Evolutionary conservation across 768 basidiomycete genomes (phyloP).

Genomic region (Tulasnella sp.): DNA sequence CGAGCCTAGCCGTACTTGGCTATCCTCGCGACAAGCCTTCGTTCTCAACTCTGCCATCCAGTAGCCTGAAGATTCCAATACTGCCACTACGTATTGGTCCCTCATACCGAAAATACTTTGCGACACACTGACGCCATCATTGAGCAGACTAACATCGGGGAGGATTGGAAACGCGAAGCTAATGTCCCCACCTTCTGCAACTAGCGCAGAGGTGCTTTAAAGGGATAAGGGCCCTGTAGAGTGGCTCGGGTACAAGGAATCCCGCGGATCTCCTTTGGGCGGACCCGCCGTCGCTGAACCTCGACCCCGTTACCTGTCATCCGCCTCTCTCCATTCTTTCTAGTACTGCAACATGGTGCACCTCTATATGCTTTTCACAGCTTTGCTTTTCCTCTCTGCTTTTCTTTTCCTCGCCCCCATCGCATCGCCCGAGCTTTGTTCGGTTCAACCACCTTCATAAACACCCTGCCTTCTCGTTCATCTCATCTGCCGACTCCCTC

Average conservation of each 20-base stretch:
- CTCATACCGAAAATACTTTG: too few species aligned
- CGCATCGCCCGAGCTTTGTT: not conserved
- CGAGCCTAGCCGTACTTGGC: too few species aligned
- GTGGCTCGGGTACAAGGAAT: not conserved
- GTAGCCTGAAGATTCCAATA: too few species aligned
- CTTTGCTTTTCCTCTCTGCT: not conserved
- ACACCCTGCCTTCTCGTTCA: not conserved
- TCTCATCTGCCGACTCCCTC: not conserved
- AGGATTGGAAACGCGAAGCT: not conserved
- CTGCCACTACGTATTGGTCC: too few species aligned
- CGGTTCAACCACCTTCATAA: not conserved
- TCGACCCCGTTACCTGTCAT: not conserved
- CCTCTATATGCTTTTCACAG: not conserved
- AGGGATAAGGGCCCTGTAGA: not conserved
- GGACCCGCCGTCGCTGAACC: not conserved
- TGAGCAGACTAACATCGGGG: not conserved
- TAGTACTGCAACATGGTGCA: not conserved
- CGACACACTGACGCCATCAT: too few species aligned
- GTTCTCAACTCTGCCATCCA: too few species aligned
- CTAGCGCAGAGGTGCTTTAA: not conserved
- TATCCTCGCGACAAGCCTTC: too few species aligned
- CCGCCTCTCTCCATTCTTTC: not conserved
- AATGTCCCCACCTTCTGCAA: not conserved
- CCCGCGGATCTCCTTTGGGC: not conserved
- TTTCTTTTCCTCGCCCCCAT: not conserved